Evolutionary conservation across 768 basidiomycete genomes (phyloP).

Genomic region (Cystoderma amianthinum): DNA sequence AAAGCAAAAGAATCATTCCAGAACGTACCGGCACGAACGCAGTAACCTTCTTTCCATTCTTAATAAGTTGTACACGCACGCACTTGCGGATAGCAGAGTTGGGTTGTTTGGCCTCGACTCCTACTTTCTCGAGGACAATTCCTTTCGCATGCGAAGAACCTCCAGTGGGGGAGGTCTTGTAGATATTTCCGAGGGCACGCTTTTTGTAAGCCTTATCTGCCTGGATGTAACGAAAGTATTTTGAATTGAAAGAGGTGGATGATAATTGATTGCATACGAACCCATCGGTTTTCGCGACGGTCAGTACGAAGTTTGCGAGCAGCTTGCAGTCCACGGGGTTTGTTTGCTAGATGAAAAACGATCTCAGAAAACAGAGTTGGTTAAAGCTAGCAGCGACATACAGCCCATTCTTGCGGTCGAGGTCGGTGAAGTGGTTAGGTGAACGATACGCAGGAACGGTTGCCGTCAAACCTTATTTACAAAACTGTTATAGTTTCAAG

Average conservation of each 20-base stretch:
- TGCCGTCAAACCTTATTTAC: constrained; percentile 37
- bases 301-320: constrained; percentile 95
- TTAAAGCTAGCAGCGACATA: constrained; percentile 36
- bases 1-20: constrained; percentile 2
- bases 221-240: constrained; percentile 29
- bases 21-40: constrained; percentile 97
- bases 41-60: constrained; percentile 99
- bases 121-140: constrained; percentile 99
- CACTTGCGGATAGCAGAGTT: constrained; percentile 99
- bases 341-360: constrained; percentile 62
- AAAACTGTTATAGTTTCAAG: constrained; percentile 30
- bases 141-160: constrained; percentile 99
- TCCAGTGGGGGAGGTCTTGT: constrained; percentile 99
- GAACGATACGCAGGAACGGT: constrained; percentile 15
- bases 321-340: constrained; percentile 98
- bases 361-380: constrained; percentile 6
- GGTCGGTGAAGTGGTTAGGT: constrained; percentile 32
- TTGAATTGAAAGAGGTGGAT: constrained; percentile 7
- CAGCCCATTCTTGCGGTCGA: constrained; percentile 78
- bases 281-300: constrained; percentile 97
- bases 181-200: constrained; percentile 97
- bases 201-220: constrained; percentile 99
- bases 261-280: constrained; percentile 26
- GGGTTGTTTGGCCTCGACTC: constrained; percentile 99
- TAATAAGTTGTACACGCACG: constrained; percentile 99